Evolutionary conservation across 495 filamentous ascomycete genomes (phyloP).

Genomic region (Penicillium lividum): DNA sequence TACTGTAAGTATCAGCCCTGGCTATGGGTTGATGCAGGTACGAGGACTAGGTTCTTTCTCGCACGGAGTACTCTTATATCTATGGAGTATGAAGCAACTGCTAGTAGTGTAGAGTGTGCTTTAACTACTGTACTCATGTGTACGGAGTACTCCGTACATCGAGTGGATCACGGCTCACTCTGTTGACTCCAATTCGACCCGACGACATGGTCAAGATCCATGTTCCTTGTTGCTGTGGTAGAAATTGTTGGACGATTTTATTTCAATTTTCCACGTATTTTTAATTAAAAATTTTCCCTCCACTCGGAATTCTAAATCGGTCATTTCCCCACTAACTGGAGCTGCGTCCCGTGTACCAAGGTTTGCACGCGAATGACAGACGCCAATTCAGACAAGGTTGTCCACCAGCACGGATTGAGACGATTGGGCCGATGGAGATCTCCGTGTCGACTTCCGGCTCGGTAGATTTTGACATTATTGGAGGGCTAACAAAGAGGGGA

Average conservation of each 20-base stretch:
- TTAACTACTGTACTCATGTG: too few relatives aligned
- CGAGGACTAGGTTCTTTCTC: too few relatives aligned
- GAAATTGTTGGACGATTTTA: background rate
- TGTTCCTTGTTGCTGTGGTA: background rate
- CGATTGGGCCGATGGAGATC: constrained; percentile 17
- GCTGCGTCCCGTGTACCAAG: background rate
- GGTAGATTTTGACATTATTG: constrained; percentile 16
- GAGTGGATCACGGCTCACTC: background rate
- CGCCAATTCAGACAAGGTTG: constrained; percentile 19
- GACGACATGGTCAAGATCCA: constrained; percentile 2
- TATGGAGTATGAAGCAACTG: too few relatives aligned
- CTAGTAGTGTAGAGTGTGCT: too few relatives aligned
- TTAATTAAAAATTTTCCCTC: background rate
- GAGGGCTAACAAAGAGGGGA: background rate
- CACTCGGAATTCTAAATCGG: background rate
- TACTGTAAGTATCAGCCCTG: too few relatives aligned
- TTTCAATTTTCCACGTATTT: too few relatives aligned
- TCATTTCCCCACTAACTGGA: background rate
- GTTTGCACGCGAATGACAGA: constrained; percentile 17
- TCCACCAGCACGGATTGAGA: constrained; percentile 15
- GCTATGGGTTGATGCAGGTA: background rate
- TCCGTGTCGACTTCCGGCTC: constrained; percentile 12
- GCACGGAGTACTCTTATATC: too few relatives aligned
- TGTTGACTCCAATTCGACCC: background rate
- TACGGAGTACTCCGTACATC: too few relatives aligned